phyloP scores from a whole-genome alignment of 805 yeast genomes.

The Candida verbasci region DNA sequence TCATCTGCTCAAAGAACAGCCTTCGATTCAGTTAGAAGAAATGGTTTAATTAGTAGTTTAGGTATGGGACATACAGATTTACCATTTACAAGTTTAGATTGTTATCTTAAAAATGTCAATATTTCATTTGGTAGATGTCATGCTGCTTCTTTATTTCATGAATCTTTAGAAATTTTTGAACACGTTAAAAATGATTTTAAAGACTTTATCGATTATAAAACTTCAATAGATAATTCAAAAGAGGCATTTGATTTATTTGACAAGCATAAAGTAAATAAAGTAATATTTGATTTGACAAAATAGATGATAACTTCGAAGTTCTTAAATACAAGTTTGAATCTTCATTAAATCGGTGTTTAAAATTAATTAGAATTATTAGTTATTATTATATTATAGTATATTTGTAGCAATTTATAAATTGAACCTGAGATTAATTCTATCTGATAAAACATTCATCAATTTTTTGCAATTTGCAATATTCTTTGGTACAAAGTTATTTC shows the following conservation, averaged over 20 bases:
- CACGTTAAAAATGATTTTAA: constrained; percentile 40
- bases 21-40: constrained; percentile 50
- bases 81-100: constrained; percentile 55
- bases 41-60: constrained; percentile 53
- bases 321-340: too few relatives aligned
- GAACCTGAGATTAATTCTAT: too few relatives aligned
- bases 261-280: constrained; percentile 50
- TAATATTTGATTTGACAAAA: constrained; percentile 37
- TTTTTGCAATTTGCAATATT: too few relatives aligned
- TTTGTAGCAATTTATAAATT: too few relatives aligned
- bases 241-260: constrained; percentile 51
- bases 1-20: constrained; percentile 47
- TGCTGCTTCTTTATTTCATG: constrained; percentile 51
- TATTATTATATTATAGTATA: too few relatives aligned
- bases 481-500: too few relatives aligned
- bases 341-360: too few relatives aligned
- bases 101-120: constrained; percentile 53
- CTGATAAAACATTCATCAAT: too few relatives aligned
- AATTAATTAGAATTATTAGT: too few relatives aligned
- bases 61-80: constrained; percentile 59
- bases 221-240: constrained; percentile 41
- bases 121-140: constrained; percentile 64
- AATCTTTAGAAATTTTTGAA: constrained; percentile 46
- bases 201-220: constrained; percentile 48
- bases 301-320: too few relatives aligned